Percentiles rank a stretch among this genome's conserved stretches.
phyloP scores from a whole-genome alignment of 345 rosid genomes.

The Triadica sebifera region DNA sequence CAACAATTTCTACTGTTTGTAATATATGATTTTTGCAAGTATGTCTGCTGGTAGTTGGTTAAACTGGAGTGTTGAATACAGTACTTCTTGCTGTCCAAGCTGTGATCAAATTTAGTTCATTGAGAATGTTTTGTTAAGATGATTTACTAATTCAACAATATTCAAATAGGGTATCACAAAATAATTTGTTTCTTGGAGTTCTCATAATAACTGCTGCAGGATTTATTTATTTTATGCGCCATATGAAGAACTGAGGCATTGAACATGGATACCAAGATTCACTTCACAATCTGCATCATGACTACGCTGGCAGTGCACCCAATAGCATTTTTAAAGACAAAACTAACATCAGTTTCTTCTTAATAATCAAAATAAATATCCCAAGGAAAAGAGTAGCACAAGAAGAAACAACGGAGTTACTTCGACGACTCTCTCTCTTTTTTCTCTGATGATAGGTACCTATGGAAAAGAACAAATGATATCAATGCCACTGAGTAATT shows the following conservation, averaged over 20 bases:
- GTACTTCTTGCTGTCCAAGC: background rate
- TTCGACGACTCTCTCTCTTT: constrained; percentile 18
- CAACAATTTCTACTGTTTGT: background rate
- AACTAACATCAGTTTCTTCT: background rate
- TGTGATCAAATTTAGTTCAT: background rate
- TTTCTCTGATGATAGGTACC: constrained; percentile 29
- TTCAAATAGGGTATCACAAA: background rate
- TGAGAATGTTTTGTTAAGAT: background rate
- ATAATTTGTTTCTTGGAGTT: background rate
- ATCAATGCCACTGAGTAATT: background rate
- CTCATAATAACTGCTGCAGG: background rate
- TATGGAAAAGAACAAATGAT: background rate
- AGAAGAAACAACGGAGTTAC: constrained; percentile 4
- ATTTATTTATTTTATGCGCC: background rate
- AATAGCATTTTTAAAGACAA: background rate
- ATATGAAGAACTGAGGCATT: background rate
- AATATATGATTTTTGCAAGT: too few species aligned
- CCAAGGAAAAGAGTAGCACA: background rate
- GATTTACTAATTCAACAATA: background rate
- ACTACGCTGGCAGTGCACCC: background rate
- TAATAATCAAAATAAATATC: background rate
- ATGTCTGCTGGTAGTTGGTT: too few species aligned
- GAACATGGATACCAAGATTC: background rate
- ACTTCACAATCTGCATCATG: background rate
- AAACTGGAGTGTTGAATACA: background rate